Conservation (phyloP, 164 flowering plant species). For the Platanus orientalis region DNA sequence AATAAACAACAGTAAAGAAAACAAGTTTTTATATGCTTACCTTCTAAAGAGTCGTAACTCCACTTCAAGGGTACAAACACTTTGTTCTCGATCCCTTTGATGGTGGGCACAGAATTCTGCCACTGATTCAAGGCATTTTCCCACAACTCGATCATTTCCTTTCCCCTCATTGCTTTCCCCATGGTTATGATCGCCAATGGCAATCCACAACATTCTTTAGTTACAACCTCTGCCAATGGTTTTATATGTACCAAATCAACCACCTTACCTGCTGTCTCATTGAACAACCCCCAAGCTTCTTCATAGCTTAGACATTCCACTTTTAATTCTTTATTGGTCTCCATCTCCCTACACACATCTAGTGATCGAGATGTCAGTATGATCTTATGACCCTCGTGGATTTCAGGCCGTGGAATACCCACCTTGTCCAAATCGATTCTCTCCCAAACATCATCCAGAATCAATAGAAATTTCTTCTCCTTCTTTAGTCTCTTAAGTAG, state of each 20-base stretch:
- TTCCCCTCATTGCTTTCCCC: slow-evolving; percentile 5
- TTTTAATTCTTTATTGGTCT: slow-evolving; percentile 8
- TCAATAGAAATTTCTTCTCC: too few species aligned
- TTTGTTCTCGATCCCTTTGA: not conserved
- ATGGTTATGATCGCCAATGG: slow-evolving; percentile 1
- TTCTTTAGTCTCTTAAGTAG: too few species aligned
- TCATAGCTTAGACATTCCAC: slow-evolving; percentile 1
- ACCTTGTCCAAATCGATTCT: slow-evolving; percentile 18
- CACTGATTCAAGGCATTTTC: not conserved
- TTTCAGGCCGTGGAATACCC: slow-evolving; percentile 20
- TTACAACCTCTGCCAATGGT: not conserved
- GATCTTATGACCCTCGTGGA: slow-evolving; percentile 14
- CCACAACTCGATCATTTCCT: slow-evolving; percentile 5
- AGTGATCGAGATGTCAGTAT: slow-evolving; percentile 18
- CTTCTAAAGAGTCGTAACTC: slow-evolving; percentile 5
- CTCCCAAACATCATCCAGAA: slow-evolving; percentile 30
- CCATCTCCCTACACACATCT: slow-evolving; percentile 25
- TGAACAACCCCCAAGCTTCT: slow-evolving; percentile 11
- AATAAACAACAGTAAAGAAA: slow-evolving; percentile 3
- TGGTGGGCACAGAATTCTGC: not conserved
- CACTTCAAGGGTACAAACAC: slow-evolving; percentile 7
- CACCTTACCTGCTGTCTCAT: not conserved
- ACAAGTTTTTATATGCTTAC: not conserved
- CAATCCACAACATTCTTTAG: too few species aligned
- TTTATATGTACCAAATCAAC: not conserved